Evolutionary conservation across 352 stramenopile genomes (phyloP).

Genomic region (Phytophthora aleatoria): DNA sequence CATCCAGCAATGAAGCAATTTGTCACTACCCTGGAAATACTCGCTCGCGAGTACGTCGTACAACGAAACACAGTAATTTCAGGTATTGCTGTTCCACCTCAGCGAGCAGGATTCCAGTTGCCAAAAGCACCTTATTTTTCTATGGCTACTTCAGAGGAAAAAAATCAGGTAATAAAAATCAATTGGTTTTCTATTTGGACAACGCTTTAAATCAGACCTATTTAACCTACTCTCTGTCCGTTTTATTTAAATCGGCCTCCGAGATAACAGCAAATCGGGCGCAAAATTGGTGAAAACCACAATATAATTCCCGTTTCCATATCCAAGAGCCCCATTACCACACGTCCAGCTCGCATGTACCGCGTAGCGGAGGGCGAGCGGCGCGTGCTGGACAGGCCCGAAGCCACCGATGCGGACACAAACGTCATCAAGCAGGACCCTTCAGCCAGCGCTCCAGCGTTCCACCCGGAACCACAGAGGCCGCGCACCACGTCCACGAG

Average conservation of each 20-base stretch:
- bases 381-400: slow-evolving; percentile 18
- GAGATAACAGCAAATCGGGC: too few relatives aligned
- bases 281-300: too few relatives aligned
- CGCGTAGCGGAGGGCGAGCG: slow-evolving; percentile 21
- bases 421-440: neutral
- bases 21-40: neutral
- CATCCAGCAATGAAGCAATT: neutral
- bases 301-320: too few relatives aligned
- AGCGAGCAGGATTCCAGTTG: neutral
- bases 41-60: neutral
- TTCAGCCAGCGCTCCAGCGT: neutral
- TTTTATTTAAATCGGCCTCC: too few relatives aligned
- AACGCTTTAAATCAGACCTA: too few relatives aligned
- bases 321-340: neutral
- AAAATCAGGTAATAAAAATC: too few relatives aligned
- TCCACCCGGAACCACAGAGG: neutral
- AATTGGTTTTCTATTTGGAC: too few relatives aligned
- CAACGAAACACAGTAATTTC: neutral
- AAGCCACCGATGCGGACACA: neutral
- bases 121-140: neutral
- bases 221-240: too few relatives aligned
- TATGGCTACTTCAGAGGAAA: too few relatives aligned
- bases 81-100: neutral
- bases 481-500: neutral
- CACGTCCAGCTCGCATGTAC: slow-evolving; percentile 18